Evolutionary conservation across 1,284 basidiomycete species (phyloP).

Genomic region (Marasmius fiardii): DNA sequence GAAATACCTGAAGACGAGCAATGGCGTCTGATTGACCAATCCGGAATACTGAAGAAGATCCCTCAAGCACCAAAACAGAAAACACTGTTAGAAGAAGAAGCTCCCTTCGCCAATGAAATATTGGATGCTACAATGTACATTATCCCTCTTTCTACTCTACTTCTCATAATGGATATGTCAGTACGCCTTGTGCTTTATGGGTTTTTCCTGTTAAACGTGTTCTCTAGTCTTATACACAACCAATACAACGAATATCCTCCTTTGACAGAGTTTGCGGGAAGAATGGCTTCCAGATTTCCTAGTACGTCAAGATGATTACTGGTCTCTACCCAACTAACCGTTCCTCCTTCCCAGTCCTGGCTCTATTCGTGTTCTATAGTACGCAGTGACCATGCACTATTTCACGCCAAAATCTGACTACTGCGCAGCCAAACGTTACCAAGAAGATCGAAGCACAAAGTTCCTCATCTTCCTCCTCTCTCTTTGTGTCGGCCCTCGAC

Average conservation of each 20-base stretch:
- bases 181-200: slow-evolving; percentile 22
- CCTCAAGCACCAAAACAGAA: slow-evolving; percentile 15
- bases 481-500: slow-evolving; percentile 51
- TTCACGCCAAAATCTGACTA: not conserved
- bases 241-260: slow-evolving; percentile 65
- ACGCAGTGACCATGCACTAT: slow-evolving; percentile 24
- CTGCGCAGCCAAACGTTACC: slow-evolving; percentile 60
- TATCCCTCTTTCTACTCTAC: slow-evolving; percentile 67
- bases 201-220: not conserved
- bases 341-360: slow-evolving; percentile 47
- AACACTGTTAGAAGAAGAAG: slow-evolving; percentile 29
- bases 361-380: slow-evolving; percentile 78
- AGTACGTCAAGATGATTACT: slow-evolving; percentile 42
- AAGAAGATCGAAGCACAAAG: slow-evolving; percentile 50
- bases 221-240: slow-evolving; percentile 61
- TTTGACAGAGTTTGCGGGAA: slow-evolving; percentile 43
- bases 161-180: slow-evolving; percentile 78
- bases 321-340: slow-evolving; percentile 6
- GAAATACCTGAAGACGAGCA: slow-evolving; percentile 73
- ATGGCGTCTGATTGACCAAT: slow-evolving; percentile 68
- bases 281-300: slow-evolving; percentile 61
- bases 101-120: slow-evolving; percentile 61
- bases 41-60: slow-evolving; percentile 56
- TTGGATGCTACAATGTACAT: slow-evolving; percentile 59
- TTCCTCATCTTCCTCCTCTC: slow-evolving; percentile 55